These are phyloP conservation scores for Crithidia brevicula DNA, from an alignment of 208 protist species.

Conservation along the genomic window DNA sequence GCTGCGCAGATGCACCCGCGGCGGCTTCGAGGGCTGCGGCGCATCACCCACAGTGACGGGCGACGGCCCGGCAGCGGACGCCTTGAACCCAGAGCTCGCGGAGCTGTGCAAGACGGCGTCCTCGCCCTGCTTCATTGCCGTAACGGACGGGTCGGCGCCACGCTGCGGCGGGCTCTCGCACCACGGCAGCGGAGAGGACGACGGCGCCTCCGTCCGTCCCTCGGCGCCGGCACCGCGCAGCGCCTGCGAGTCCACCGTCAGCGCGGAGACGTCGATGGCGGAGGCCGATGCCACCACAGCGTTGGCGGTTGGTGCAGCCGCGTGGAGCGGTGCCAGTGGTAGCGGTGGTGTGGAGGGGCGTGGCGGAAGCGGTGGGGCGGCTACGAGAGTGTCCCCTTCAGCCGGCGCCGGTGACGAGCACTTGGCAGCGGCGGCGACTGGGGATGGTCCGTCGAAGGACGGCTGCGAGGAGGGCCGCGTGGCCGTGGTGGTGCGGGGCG, in stretches of 20 bases:
- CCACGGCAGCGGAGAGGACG: constrained; percentile 9
- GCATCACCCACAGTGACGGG: too few relatives aligned
- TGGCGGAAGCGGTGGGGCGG: too few relatives aligned
- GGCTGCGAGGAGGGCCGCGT: not conserved
- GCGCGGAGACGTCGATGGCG: constrained; percentile 63
- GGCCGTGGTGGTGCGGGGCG: not conserved
- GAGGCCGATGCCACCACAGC: constrained; percentile 26
- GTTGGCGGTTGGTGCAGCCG: not conserved
- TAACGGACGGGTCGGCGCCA: not conserved
- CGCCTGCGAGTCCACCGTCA: constrained; percentile 41
- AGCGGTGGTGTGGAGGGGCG: not conserved
- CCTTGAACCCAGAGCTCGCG: too few relatives aligned
- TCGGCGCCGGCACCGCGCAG: constrained; percentile 7
- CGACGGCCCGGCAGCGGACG: too few relatives aligned
- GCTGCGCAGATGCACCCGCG: constrained; percentile 3
- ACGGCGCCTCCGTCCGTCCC: too few relatives aligned
- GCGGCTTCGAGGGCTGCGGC: too few relatives aligned
- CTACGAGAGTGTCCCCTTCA: too few relatives aligned
- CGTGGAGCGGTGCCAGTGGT: not conserved
- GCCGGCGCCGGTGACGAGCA: too few relatives aligned
- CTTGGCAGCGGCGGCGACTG: too few relatives aligned
- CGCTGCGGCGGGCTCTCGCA: constrained; percentile 29
- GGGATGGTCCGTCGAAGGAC: too few relatives aligned
- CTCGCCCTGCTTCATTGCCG: not conserved
- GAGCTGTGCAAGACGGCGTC: constrained; percentile 24